phyloP scores from a whole-genome alignment of 495 filamentous ascomycete genomes.

The Cenococcum geophilum region DNA sequence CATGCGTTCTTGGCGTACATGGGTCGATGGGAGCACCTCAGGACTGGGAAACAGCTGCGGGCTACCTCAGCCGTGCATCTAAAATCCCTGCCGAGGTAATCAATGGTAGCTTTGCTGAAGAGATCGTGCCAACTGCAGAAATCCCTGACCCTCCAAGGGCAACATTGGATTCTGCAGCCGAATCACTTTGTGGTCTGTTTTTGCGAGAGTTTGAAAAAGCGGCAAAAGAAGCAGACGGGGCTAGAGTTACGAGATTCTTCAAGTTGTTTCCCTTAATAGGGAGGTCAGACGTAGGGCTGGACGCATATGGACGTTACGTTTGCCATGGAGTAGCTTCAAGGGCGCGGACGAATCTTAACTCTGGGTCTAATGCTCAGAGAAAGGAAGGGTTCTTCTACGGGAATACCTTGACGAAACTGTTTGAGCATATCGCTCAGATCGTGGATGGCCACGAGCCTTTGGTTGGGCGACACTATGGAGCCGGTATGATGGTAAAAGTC shows the following conservation, averaged over 20 bases:
- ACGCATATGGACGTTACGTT: slow-evolving; percentile 92
- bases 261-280: slow-evolving; percentile 96
- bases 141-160: slow-evolving; percentile 85
- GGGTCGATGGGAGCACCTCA: slow-evolving; percentile 96
- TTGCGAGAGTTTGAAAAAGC: slow-evolving; percentile 93
- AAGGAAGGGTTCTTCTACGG: slow-evolving; percentile 84
- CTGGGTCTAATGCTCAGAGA: slow-evolving; percentile 48
- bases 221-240: slow-evolving; percentile 72
- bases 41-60: slow-evolving; percentile 96
- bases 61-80: slow-evolving; percentile 74
- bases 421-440: slow-evolving; percentile 96
- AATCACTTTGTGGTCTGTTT: slow-evolving; percentile 82
- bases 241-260: slow-evolving; percentile 90
- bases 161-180: slow-evolving; percentile 79
- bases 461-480: slow-evolving; percentile 88
- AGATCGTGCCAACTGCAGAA: slow-evolving; percentile 90
- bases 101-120: slow-evolving; percentile 79
- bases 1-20: slow-evolving; percentile 89
- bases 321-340: slow-evolving; percentile 83
- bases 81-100: slow-evolving; percentile 74
- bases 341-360: slow-evolving; percentile 72
- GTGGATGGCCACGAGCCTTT: slow-evolving; percentile 83
- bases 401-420: slow-evolving; percentile 80
- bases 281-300: slow-evolving; percentile 77
- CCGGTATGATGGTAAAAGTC: slow-evolving; percentile 89